These are phyloP conservation scores for Centrapalus pauciflorus DNA, from an alignment of 129 eudicot genomes.

Conservation along the genomic window DNA sequence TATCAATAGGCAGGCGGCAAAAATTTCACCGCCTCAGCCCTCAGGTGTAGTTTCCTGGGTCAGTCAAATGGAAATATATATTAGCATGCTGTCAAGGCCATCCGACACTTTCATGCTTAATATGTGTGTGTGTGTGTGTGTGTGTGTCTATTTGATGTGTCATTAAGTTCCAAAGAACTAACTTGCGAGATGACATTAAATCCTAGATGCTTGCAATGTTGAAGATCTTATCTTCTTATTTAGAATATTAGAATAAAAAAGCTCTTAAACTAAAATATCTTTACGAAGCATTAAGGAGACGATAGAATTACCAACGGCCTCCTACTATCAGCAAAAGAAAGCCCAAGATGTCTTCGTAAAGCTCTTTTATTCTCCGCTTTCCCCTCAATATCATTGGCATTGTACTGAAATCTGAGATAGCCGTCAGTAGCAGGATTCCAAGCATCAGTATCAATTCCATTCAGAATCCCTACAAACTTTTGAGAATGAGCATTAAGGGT, in stretches of 20 bases:
- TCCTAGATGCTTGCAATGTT: background rate
- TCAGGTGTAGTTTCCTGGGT: background rate
- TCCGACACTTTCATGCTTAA: too few species aligned
- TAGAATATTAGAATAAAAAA: background rate
- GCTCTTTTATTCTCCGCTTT: conserved; percentile 73
- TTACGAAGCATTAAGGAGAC: background rate
- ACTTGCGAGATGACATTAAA: background rate
- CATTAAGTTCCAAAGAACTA: background rate
- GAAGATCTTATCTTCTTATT: background rate
- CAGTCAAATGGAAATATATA: background rate
- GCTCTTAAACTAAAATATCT: background rate
- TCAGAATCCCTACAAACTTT: conserved; percentile 90
- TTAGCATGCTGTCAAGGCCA: too few species aligned
- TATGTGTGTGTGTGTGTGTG: too few species aligned
- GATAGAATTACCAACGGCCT: conserved; percentile 61
- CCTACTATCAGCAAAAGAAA: conserved; percentile 51
- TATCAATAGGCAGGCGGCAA: background rate
- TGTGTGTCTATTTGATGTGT: background rate
- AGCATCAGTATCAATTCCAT: conserved; percentile 90
- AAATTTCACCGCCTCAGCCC: background rate
- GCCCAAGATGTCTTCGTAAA: conserved; percentile 64
- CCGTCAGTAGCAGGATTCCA: conserved; percentile 97
- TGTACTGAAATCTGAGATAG: conserved; percentile 71
- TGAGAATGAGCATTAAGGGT: conserved; percentile 79
- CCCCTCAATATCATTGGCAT: conserved; percentile 62